phyloP scores from a whole-genome alignment of 306 rosid genomes.

The Phaseolus lunatus region DNA sequence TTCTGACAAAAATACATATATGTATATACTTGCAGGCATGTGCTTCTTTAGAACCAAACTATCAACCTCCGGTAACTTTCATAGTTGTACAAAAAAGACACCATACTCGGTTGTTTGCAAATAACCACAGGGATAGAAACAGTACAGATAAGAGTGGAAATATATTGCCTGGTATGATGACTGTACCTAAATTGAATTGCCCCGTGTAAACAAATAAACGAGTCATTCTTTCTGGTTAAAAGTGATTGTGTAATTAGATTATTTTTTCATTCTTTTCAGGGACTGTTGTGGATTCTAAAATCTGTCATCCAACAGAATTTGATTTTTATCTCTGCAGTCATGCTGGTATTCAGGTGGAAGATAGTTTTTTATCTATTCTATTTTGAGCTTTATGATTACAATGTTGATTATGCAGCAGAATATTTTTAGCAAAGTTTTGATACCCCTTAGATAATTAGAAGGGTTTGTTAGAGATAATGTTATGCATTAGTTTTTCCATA shows the following conservation, averaged over 20 bases:
- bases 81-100: slow-evolving; percentile 94
- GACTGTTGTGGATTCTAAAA: slow-evolving; percentile 91
- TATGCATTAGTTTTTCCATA: not conserved
- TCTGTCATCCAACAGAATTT: slow-evolving; percentile 96
- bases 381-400: not conserved
- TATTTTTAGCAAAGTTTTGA: not conserved
- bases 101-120: slow-evolving; percentile 86
- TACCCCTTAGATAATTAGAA: not conserved
- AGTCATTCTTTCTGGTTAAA: not conserved
- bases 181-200: not conserved
- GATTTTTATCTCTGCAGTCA: slow-evolving; percentile 95
- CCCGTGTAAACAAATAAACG: not conserved
- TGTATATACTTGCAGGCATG: slow-evolving; percentile 65
- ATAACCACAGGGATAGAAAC: slow-evolving; percentile 78
- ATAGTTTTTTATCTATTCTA: not conserved
- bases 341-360: slow-evolving; percentile 87
- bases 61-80: slow-evolving; percentile 95
- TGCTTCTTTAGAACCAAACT: slow-evolving; percentile 91
- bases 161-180: slow-evolving; percentile 77
- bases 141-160: slow-evolving; percentile 90
- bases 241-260: not conserved
- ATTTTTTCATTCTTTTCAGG: slow-evolving; percentile 53
- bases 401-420: slow-evolving; percentile 6
- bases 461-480: slow-evolving; percentile 6
- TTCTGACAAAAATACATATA: slow-evolving; percentile 4